phyloP scores from a whole-genome alignment of 1,284 basidiomycete genomes.

The Fomitiporia mediterranea region DNA sequence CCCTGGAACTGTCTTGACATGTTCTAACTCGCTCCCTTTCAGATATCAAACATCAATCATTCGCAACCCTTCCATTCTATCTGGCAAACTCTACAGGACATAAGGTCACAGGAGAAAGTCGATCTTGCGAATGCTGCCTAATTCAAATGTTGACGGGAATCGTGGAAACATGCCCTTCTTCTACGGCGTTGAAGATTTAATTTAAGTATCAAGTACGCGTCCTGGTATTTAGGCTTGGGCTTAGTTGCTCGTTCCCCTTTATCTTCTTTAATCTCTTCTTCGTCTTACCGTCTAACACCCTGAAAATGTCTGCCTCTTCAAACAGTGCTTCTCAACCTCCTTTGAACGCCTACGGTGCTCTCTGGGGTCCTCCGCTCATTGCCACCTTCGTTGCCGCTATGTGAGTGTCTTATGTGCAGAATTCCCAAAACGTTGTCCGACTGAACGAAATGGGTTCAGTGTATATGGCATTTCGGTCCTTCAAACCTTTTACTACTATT shows the following conservation, averaged over 20 bases:
- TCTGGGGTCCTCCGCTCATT: slow-evolving; percentile 17
- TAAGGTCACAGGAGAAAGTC: background rate
- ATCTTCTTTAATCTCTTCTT: background rate
- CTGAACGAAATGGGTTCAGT: background rate
- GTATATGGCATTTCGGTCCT: slow-evolving; percentile 18
- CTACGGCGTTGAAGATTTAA: too few species aligned
- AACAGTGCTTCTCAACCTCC: background rate
- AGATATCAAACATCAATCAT: background rate
- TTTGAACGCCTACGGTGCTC: background rate
- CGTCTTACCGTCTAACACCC: background rate
- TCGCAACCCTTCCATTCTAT: background rate
- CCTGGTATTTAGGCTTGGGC: background rate
- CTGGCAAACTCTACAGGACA: background rate
- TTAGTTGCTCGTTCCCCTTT: too few species aligned
- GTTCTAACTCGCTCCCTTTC: background rate
- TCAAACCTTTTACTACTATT: slow-evolving; percentile 18
- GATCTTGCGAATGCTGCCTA: too few species aligned
- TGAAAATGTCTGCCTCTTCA: background rate
- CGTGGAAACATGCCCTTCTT: too few species aligned
- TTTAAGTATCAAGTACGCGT: too few species aligned
- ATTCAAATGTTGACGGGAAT: too few species aligned
- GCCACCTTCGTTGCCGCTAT: slow-evolving; percentile 15
- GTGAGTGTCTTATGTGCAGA: too few species aligned
- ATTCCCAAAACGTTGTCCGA: too few species aligned
- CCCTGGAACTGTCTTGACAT: background rate